Percentiles rank a stretch among this genome's conserved stretches.
phyloP scores from a whole-genome alignment of 1,284 basidiomycete genomes.

The Irpex lacteus region DNA sequence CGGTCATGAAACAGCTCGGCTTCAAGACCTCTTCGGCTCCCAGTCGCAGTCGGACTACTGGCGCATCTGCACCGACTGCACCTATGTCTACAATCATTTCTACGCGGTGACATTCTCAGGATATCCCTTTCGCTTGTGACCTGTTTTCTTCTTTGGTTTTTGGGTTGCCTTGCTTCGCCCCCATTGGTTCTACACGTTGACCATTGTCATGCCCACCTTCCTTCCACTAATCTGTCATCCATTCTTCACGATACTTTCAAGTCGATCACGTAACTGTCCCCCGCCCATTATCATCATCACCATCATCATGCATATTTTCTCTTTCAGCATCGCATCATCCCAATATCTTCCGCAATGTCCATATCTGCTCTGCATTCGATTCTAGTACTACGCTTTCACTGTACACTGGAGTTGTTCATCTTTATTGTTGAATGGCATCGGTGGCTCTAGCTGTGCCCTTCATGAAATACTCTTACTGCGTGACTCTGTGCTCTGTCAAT shows the following conservation, averaged over 20 bases:
- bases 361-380: constrained; percentile 15
- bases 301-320: constrained; percentile 36
- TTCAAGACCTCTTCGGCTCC: constrained; percentile 83
- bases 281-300: constrained; percentile 26
- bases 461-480: neutral
- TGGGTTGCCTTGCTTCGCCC: constrained; percentile 14
- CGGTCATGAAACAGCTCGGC: constrained; percentile 79
- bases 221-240: constrained; percentile 19
- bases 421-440: constrained; percentile 10
- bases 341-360: constrained; percentile 7
- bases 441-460: constrained; percentile 5
- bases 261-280: constrained; percentile 16
- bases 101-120: constrained; percentile 3
- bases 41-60: constrained; percentile 15
- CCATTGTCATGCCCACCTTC: constrained; percentile 34
- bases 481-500: neutral
- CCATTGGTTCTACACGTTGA: constrained; percentile 24
- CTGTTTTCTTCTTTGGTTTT: constrained; percentile 20
- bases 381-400: constrained; percentile 10
- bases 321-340: constrained; percentile 19
- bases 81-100: neutral
- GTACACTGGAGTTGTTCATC: constrained; percentile 15
- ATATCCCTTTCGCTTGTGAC: constrained; percentile 17
- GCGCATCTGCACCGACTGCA: constrained; percentile 1
- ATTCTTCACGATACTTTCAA: constrained; percentile 14